phyloP scores from a whole-genome alignment of 306 rosid genomes.

The Cyclanthera cordifolia region DNA sequence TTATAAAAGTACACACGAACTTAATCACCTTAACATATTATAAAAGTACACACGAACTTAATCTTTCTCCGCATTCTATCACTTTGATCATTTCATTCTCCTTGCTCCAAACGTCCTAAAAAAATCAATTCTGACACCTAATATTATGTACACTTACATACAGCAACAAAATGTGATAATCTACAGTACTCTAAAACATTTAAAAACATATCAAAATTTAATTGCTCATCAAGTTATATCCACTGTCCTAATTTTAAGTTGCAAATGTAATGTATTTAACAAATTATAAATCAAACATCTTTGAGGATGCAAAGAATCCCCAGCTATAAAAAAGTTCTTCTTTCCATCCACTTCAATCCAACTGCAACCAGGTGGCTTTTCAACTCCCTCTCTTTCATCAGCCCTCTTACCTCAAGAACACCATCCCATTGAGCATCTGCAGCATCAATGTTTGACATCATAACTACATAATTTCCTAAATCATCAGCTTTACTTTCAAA shows the following conservation, averaged over 20 bases:
- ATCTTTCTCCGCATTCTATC: no score
- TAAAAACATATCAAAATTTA: background rate
- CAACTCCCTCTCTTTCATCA: conserved; percentile 51
- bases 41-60: no score
- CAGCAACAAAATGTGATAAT: no score
- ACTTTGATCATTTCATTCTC: no score
- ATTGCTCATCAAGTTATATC: background rate
- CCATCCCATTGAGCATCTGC: conserved; percentile 75
- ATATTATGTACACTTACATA: no score
- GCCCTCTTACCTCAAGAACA: conserved; percentile 53
- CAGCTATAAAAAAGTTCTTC: conserved; percentile 50
- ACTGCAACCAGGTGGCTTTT: conserved; percentile 85
- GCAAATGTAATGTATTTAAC: conserved; percentile 30
- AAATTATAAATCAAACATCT: conserved; percentile 46
- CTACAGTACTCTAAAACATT: no score
- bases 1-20: no score
- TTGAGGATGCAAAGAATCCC: conserved; percentile 68
- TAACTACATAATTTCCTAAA: conserved; percentile 63
- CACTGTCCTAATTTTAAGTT: conserved; percentile 29
- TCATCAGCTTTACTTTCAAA: conserved; percentile 47
- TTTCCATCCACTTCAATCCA: conserved; percentile 77
- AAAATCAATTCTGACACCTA: no score
- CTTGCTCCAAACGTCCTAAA: no score
- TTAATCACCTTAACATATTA: no score
- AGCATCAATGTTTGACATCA: conserved; percentile 76